Base-by-base conservation (phyloP, 2,329 filamentous ascomycete species). In the Sporothrix pallida region DNA sequence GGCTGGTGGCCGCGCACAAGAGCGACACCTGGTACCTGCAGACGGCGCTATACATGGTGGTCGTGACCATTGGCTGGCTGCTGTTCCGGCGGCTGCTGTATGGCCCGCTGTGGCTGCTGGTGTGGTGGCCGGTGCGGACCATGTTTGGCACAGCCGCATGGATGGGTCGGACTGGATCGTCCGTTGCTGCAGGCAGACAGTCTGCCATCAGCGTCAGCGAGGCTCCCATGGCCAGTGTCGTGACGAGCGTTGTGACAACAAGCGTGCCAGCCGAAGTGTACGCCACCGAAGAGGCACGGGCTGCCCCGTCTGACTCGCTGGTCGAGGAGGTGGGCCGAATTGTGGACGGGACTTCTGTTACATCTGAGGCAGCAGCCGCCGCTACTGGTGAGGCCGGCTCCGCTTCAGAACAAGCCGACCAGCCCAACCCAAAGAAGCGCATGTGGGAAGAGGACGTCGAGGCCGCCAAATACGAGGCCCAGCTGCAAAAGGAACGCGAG, bases 11-110 rank as follows among this genome's bases (percentile, higher is more conserved):
- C 75, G 96, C 93, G 76, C 94, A 97, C 80, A 99, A 99, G 86
- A 96, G 92, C 77, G 96, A 99, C 80, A 98, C 95, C 2, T 99
- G 96, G 96, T 99, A 99, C 81, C 88, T 99, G 48, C 92, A 96
- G 82, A 97, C 93, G 52, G 90, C 95, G 1, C 90, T 98, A 77
- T 97, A 95, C 80, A 87, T 98, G 78, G 87, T 98, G 17, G 79
- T 92, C 26, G 88, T 84, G 6, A 98, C 94, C 0, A 90, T 95
- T 58, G 86, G 85, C 44, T 99, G 96, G 96, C 87, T 99, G 8
- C 80, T 97, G 7, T 98, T 97, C 79, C 86, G 96, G 42, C 86
- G 96, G 62, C 85, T 95, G 56, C 80, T 99, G 8, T 99, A 97
- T 83, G 95, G 96, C 0, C 96, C 96, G 1, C 82, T 93, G 73